phyloP scores from a whole-genome alignment of 352 stramenopile genomes.

The Phytophthora quininea region DNA sequence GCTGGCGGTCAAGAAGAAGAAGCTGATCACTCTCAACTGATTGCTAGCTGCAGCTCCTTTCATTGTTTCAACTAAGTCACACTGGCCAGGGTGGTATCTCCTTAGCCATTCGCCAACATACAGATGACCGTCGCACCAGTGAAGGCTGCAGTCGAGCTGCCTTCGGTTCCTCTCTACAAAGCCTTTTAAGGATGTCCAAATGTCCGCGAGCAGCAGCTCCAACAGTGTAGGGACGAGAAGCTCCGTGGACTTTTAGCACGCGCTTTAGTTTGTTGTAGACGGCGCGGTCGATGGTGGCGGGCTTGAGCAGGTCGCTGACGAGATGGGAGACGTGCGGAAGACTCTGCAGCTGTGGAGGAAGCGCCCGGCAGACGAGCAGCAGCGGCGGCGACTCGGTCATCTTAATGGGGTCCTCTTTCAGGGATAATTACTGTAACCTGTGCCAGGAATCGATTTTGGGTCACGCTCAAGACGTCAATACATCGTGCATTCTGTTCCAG shows the following conservation, averaged over 20 bases:
- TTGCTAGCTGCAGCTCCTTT: too few relatives aligned
- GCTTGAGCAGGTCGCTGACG: background rate
- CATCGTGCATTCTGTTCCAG: conserved; percentile 26
- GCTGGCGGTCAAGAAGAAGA: too few relatives aligned
- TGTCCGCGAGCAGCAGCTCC: conserved; percentile 1
- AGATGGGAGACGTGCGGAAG: background rate
- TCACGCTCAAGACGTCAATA: conserved; percentile 5
- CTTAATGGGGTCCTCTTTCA: too few relatives aligned
- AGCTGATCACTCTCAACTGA: too few relatives aligned
- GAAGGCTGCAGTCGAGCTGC: conserved; percentile 11
- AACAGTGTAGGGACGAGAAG: background rate
- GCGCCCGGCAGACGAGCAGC: background rate
- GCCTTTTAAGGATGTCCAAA: conserved; percentile 1
- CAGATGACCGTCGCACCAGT: conserved; percentile 2
- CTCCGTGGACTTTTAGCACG: conserved; percentile 2
- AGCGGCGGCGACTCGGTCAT: background rate
- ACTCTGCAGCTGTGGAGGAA: background rate
- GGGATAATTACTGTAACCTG: too few relatives aligned
- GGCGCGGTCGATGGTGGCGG: conserved; percentile 7
- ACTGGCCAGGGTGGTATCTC: too few relatives aligned
- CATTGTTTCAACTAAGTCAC: too few relatives aligned
- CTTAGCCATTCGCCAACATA: too few relatives aligned
- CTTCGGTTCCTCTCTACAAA: conserved; percentile 4
- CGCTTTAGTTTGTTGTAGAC: background rate
- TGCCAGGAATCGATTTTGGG: background rate